phyloP scores from a whole-genome alignment of 164 flowering plant species.

The Aristolochia californica region DNA sequence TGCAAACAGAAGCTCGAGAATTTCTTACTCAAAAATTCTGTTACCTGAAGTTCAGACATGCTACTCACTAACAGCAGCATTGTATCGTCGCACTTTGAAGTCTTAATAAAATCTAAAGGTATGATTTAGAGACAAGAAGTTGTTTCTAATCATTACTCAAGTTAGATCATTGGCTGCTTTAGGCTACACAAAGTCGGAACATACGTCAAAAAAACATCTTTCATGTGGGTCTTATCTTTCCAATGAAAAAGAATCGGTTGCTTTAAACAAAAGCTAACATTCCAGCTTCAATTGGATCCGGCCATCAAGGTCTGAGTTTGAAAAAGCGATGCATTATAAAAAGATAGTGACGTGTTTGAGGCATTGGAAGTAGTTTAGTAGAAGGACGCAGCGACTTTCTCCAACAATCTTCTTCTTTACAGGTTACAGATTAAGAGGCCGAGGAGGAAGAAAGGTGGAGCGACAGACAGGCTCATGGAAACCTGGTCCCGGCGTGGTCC shows the following conservation, averaged over 20 bases:
- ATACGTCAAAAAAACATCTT: background rate
- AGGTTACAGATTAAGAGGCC: conserved; percentile 25
- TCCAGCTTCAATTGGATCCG: conserved; percentile 12
- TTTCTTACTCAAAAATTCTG: background rate
- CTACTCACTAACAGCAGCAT: background rate
- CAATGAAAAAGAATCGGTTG: background rate
- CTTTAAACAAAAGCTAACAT: background rate
- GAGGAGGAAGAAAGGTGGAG: background rate
- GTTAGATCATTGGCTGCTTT: no score
- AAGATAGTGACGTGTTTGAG: conserved; percentile 1
- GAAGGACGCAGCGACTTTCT: conserved; percentile 18
- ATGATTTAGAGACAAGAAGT: no score
- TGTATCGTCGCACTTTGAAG: no score
- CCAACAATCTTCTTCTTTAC: conserved; percentile 34
- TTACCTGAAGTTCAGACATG: background rate
- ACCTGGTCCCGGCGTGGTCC: conserved; percentile 16
- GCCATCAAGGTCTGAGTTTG: conserved; percentile 32
- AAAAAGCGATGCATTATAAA: background rate
- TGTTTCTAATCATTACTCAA: no score
- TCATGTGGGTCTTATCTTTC: background rate
- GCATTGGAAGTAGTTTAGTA: conserved; percentile 6
- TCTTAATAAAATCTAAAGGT: no score
- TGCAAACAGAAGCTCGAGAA: no score
- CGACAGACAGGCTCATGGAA: conserved; percentile 9
- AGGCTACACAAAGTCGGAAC: no score